Base-by-base conservation (phyloP, 257 asterid species). In the Gentiana dahurica region DNA sequence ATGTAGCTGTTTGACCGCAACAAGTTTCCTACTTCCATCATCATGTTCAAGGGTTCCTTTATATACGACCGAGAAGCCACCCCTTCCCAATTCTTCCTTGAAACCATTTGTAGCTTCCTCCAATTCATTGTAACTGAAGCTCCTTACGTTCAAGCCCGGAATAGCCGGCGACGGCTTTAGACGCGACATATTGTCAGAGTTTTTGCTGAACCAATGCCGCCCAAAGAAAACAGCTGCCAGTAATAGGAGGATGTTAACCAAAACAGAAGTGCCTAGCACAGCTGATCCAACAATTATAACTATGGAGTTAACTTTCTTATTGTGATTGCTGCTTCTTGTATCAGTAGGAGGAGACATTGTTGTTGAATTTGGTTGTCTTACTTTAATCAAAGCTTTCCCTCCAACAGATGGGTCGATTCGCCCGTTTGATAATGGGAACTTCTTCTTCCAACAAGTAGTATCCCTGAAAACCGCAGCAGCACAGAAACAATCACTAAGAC, bases 51-150 rank as follows among this genome's bases (percentile, higher is more conserved):
- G 46, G 9, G 69, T 50, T 12, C 93, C 88, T 24, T 60, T 77
- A 61, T 67, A 83, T 6, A 83, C 88, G 8, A 61, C 66, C 1
- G 82, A 81, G 0, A 78, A 78, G 49, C 80, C 83, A 9, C 88
- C 88, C 24, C 77, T 56, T 4, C 93, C 88, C 4, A 83, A 36
- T 74, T 75, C 82, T 36, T 65, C 62, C 71, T 64, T 70, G 51
- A 80, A 83, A 4, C 63, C 57, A 0, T 60, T 58, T 1, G 93
- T 83, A 2, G 88, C 84, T 62, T 74, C 74, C 69, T 63, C 72
- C 11, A 83, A 71, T 33, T 78, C 80, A 39, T 54, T 60, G 63
- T 55, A 57, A 53, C 44, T 4, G 57, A 64, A 64, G 37, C 57
- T 64, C 48, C 68, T 64, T 55, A 53, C 45, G 43, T 61, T 55